These are phyloP conservation scores for Auxenochlorella pyrenoidosa DNA, from an alignment of 139 green algal genomes.

Conservation along the genomic window DNA sequence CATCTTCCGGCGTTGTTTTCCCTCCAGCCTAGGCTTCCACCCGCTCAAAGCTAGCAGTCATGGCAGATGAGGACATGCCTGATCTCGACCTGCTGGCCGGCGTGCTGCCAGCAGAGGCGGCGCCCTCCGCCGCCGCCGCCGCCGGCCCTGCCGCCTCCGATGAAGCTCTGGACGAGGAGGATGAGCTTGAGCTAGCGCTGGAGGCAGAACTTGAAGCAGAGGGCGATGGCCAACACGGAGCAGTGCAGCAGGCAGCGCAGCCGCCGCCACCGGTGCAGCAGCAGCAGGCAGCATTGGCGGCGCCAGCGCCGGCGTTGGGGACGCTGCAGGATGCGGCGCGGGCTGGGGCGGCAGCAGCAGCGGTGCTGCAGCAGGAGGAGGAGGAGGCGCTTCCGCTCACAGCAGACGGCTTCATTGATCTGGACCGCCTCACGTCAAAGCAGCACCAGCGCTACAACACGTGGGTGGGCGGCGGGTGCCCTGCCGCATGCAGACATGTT, in stretches of 20 bases:
- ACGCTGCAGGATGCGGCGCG: slow-evolving; percentile 2
- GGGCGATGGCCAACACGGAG: neutral
- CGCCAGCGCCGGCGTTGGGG: neutral
- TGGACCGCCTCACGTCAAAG: slow-evolving; percentile 41
- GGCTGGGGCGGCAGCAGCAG: neutral
- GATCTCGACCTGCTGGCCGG: neutral
- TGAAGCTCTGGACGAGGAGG: slow-evolving; percentile 23
- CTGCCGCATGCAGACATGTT: too few species aligned
- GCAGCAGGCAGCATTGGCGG: neutral
- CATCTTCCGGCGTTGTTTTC: too few species aligned
- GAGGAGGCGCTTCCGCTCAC: slow-evolving; percentile 31
- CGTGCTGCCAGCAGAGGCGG: neutral
- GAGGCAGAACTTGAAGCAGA: slow-evolving; percentile 31
- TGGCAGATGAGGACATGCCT: slow-evolving; percentile 11
- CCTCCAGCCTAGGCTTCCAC: too few species aligned
- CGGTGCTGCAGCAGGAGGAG: slow-evolving; percentile 19
- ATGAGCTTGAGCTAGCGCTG: slow-evolving; percentile 43
- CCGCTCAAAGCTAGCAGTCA: neutral
- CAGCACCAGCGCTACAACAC: slow-evolving; percentile 43
- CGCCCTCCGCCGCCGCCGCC: neutral
- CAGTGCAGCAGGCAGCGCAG: neutral
- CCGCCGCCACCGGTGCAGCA: neutral
- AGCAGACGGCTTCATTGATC: slow-evolving; percentile 38
- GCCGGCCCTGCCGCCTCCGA: neutral
- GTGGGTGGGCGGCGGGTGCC: neutral